These are phyloP conservation scores for Didymella segeticola DNA, from an alignment of 2,329 filamentous ascomycete genomes.

Conservation along the genomic window DNA sequence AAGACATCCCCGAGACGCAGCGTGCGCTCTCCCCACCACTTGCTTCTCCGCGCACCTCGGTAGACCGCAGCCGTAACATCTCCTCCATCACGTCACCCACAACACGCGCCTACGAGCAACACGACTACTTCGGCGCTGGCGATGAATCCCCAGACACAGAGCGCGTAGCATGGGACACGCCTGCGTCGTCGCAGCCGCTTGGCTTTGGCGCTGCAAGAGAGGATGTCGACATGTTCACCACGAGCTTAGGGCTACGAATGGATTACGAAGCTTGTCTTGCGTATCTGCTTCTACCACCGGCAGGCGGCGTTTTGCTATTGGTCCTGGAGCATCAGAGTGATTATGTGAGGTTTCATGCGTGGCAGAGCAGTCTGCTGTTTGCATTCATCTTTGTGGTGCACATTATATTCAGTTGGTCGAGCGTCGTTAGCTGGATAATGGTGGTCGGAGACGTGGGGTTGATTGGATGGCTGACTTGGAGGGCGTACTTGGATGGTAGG, in stretches of 20 bases:
- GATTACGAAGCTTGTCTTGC: slow-evolving; percentile 91
- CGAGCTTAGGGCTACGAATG: slow-evolving; percentile 82
- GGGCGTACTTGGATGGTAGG: slow-evolving; percentile 84
- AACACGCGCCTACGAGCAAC: slow-evolving; percentile 48
- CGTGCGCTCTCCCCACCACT: slow-evolving; percentile 78
- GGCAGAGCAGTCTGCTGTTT: slow-evolving; percentile 89
- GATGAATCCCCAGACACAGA: slow-evolving; percentile 29
- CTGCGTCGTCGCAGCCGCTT: slow-evolving; percentile 6
- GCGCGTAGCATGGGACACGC: slow-evolving; percentile 39
- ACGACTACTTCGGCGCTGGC: slow-evolving; percentile 47
- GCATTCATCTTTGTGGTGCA: slow-evolving; percentile 74
- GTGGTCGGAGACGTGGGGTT: slow-evolving; percentile 76
- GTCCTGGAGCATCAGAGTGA: slow-evolving; percentile 94
- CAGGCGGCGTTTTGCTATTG: slow-evolving; percentile 83
- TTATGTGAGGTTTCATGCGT: slow-evolving; percentile 96
- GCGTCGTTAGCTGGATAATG: slow-evolving; percentile 82
- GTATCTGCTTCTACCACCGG: slow-evolving; percentile 83
- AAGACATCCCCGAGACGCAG: slow-evolving; percentile 86
- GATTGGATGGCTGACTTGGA: slow-evolving; percentile 77
- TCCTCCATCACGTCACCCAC: slow-evolving; percentile 39
- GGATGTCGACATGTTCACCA: slow-evolving; percentile 82
- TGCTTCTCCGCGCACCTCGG: slow-evolving; percentile 51
- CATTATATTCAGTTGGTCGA: slow-evolving; percentile 84
- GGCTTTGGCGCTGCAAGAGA: slow-evolving; percentile 54
- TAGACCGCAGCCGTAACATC: slow-evolving; percentile 43